Evolutionary conservation across 192 early-diverging fungal genomes (phyloP), one percentile per base, ranked within the genome.

Genomic region (Radiomyces spectabilis): DNA sequence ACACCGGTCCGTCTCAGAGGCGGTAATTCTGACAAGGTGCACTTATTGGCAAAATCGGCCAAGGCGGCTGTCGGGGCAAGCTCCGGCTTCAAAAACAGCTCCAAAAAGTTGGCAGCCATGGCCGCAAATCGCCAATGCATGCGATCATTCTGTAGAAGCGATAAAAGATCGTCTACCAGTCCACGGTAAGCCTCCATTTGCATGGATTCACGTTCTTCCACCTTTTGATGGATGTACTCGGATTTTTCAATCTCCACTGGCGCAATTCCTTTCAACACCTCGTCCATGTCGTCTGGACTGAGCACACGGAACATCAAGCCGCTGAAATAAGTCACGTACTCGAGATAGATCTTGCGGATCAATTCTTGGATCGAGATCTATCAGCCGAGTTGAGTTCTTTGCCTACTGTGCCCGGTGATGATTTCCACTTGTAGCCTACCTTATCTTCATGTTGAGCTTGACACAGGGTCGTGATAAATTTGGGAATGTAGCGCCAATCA

Each of bases 111-210:
- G 41, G 86, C 77, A 5, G 85, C 76, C 79, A 94, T 89, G 2
- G 81, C 76, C 0, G 80, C 76, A 71, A 90, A 91, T 10, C 89
- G 80, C 91, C 93, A 91, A 27, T 92, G 92, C 0, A 89, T 64
- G 7, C 72, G 73, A 1, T 76, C 67, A 37, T 80, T 72, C 34
- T 79, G 70, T 21, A 85, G 56, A 31, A 89, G 59, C 13, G 70
- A 75, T 13, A 87, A 69, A 52, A 94, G 72, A 13, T 24, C 51
- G n/a, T 34, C 25, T 15, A 69, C 35, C 13, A 77, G 41, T 24
- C 65, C 55, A 38, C 67, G 55, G n/a, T 69, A 70, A 0, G 73
- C 59, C 41, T 75, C 62, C 39, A 69, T 51, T 51, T 57, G 63
- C 33, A 63, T 61, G 15, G 59, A 49, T 29, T 54, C 55, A 5